Evolutionary conservation across 495 filamentous ascomycete genomes (phyloP).

Genomic region (Neurospora intermedia): DNA sequence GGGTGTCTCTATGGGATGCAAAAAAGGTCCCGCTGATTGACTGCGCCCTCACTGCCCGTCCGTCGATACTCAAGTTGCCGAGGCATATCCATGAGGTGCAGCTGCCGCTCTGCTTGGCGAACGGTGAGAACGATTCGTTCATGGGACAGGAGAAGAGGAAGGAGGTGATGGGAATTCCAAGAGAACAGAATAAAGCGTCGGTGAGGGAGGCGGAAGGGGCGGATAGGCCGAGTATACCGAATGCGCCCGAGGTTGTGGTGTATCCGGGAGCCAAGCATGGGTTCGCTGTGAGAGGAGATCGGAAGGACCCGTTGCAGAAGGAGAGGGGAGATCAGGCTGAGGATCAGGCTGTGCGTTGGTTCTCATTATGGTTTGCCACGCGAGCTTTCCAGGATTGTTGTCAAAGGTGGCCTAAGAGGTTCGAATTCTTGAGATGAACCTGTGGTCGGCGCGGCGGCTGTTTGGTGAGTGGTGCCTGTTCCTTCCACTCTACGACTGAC

Average conservation of each 20-base stretch:
- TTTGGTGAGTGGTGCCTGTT: background rate
- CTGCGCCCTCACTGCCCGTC: constrained; percentile 46
- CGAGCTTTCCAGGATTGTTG: background rate
- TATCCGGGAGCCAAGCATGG: constrained; percentile 50
- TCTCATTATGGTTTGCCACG: background rate
- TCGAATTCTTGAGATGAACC: background rate
- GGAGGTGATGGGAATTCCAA: constrained; percentile 34
- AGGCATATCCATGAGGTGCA: constrained; percentile 41
- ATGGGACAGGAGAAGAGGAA: constrained; percentile 29
- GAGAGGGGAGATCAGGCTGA: constrained; percentile 37
- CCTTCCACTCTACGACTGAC: background rate
- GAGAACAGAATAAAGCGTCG: constrained; percentile 20
- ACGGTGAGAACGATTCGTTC: constrained; percentile 42
- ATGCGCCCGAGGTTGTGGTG: constrained; percentile 37
- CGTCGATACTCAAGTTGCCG: constrained; percentile 40
- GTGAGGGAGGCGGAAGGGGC: background rate
- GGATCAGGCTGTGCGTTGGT: constrained; percentile 44
- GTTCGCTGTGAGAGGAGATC: constrained; percentile 46
- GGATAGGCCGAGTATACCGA: background rate
- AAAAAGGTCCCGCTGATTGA: constrained; percentile 35
- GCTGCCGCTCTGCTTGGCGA: constrained; percentile 43
- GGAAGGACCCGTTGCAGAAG: constrained; percentile 29
- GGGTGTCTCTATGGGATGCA: constrained; percentile 7
- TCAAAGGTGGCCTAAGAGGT: background rate
- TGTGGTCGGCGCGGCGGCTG: background rate